Percentiles rank a stretch among this genome's conserved stretches.
Evolutionary conservation across 2,329 filamentous ascomycete genomes (phyloP).

Genomic region (Westerdykella ornata): DNA sequence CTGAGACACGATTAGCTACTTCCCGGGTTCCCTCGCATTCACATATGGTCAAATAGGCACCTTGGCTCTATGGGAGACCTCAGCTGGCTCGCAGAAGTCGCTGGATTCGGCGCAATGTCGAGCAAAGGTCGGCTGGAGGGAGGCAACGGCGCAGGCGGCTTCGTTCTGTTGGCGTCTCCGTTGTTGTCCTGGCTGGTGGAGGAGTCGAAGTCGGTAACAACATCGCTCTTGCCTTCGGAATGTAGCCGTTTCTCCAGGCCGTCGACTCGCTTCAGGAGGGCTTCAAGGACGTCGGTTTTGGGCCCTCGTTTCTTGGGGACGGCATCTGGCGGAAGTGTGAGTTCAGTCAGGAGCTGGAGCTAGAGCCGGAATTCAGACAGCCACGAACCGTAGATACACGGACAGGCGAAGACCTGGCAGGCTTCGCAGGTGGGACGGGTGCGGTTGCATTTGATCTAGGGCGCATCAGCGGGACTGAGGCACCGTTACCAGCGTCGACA

Average conservation of each 20-base stretch:
- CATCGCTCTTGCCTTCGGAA: conserved; percentile 44
- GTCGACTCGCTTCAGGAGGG: conserved; percentile 75
- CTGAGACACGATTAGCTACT: conserved; percentile 17
- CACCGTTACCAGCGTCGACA: conserved; percentile 2
- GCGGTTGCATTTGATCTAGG: conserved; percentile 85
- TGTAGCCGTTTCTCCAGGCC: conserved; percentile 75
- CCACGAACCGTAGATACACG: conserved; percentile 72
- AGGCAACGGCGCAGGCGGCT: conserved; percentile 10
- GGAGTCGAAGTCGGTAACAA: conserved; percentile 23
- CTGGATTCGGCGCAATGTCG: conserved; percentile 21
- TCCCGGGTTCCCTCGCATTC: conserved; percentile 9
- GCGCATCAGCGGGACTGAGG: conserved; percentile 12
- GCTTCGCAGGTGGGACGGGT: conserved; percentile 79
- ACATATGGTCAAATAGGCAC: conserved; percentile 16
- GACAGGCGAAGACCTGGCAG: conserved; percentile 81
- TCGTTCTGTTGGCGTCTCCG: conserved; percentile 15
- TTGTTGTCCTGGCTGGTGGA: conserved; percentile 19
- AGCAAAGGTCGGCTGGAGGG: conserved; percentile 19
- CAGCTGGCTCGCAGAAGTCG: conserved; percentile 21
- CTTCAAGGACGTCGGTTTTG: conserved; percentile 83
- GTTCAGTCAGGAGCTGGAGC: conserved; percentile 1
- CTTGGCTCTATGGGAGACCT: conserved; percentile 37
- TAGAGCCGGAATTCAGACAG: too few species aligned
- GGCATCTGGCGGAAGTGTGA: conserved; percentile 53
- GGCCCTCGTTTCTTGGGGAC: conserved; percentile 84